Evolutionary conservation across 306 rosid species (phyloP).

Genomic region (Biancaea sappan): DNA sequence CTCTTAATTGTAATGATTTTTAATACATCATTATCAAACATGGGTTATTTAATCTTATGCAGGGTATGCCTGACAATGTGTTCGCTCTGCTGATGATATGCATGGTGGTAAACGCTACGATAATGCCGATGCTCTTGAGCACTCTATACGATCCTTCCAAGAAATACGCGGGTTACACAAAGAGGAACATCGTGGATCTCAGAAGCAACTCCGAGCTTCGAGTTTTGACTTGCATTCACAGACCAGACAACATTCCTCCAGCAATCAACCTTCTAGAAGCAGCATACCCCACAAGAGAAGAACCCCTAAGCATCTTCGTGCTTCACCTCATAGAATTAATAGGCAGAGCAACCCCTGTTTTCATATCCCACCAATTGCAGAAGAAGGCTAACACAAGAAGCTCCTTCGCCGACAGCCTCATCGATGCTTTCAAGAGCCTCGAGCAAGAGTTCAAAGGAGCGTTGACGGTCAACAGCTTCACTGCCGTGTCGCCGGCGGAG

Average conservation of each 20-base stretch:
- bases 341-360: conserved; percentile 63
- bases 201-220: conserved; percentile 46
- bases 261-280: conserved; percentile 62
- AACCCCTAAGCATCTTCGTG: conserved; percentile 43
- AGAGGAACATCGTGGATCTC: conserved; percentile 47
- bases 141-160: conserved; percentile 57
- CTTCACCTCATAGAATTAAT: conserved; percentile 68
- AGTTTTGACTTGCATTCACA: conserved; percentile 52
- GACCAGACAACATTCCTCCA: conserved; percentile 44
- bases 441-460: conserved; percentile 38
- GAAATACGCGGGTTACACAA: conserved; percentile 59
- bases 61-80: conserved; percentile 37
- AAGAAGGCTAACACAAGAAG: conserved; percentile 18
- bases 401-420: conserved; percentile 37
- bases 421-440: conserved; percentile 44
- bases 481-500: conserved; percentile 59
- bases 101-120: conserved; percentile 29
- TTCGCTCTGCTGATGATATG: conserved; percentile 33
- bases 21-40: too few species aligned
- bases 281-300: conserved; percentile 47
- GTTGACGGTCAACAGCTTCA: conserved; percentile 43
- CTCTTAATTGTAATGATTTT: too few species aligned
- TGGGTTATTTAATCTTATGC: conserved; percentile 2
- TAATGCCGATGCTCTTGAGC: conserved; percentile 35
- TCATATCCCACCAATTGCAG: conserved; percentile 59